These are phyloP conservation scores for Leishmania arabica DNA, from an alignment of 208 protist species.

Conservation along the genomic window DNA sequence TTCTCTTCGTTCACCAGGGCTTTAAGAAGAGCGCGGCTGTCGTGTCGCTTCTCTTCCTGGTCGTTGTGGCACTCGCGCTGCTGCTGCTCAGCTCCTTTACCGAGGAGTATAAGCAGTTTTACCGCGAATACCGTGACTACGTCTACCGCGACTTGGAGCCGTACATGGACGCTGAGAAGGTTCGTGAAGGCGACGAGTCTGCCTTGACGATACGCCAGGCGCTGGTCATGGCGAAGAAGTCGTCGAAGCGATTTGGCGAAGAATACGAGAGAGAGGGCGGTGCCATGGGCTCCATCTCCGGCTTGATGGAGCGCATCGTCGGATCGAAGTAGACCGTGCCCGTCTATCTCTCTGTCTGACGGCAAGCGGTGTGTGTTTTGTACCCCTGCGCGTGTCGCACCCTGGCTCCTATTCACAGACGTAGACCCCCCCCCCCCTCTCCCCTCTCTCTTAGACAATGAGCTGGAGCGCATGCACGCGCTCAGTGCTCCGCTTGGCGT, in stretches of 20 bases:
- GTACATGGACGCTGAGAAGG: constrained; percentile 33
- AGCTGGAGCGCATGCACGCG: neutral
- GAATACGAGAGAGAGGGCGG: constrained; percentile 52
- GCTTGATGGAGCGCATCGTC: constrained; percentile 13
- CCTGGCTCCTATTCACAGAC: neutral
- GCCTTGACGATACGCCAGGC: constrained; percentile 43
- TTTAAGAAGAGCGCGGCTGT: constrained; percentile 37
- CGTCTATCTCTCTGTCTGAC: neutral
- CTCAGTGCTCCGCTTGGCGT: neutral
- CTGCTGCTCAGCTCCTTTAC: constrained; percentile 53
- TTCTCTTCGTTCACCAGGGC: constrained; percentile 44
- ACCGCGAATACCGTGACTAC: constrained; percentile 34
- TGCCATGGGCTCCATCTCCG: constrained; percentile 26
- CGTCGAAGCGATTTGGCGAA: constrained; percentile 55
- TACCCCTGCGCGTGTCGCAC: neutral
- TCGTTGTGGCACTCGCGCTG: constrained; percentile 34
- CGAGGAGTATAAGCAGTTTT: constrained; percentile 28
- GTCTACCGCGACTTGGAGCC: constrained; percentile 43
- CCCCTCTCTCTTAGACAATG: neutral
- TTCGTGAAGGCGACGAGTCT: constrained; percentile 18
- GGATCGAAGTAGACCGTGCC: constrained; percentile 8
- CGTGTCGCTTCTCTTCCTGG: constrained; percentile 31
- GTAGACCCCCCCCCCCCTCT: too few species aligned
- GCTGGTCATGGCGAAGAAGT: constrained; percentile 65
- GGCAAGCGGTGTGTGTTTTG: neutral